A percentile compares a stretch with the other conserved stretches of the same genome.
These are phyloP conservation scores for Botrytis deweyae DNA, from an alignment of 2,329 filamentous ascomycete species.

Conservation along the genomic window DNA sequence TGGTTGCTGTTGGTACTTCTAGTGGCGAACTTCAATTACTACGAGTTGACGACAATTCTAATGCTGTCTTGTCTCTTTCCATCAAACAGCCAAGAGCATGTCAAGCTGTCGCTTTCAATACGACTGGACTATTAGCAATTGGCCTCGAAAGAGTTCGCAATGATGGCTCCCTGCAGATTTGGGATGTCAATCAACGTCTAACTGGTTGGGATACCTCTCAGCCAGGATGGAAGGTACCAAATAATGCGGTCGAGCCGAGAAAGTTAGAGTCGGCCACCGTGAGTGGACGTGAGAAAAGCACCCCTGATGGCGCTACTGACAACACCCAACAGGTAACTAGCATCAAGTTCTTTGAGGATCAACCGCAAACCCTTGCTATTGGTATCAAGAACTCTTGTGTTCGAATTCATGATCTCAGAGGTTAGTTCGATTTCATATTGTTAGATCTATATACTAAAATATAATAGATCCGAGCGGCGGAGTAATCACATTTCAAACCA, in stretches of 20 bases:
- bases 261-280: conserved; percentile 49
- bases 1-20: conserved; percentile 73
- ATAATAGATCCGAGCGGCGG: conserved; percentile 49
- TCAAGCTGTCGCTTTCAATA: conserved; percentile 79
- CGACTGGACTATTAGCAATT: conserved; percentile 68
- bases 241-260: conserved; percentile 48
- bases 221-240: conserved; percentile 45
- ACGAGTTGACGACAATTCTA: conserved; percentile 68
- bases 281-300: conserved; percentile 11
- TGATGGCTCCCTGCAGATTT: conserved; percentile 79
- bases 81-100: conserved; percentile 76
- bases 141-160: conserved; percentile 79
- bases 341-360: conserved; percentile 77
- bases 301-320: conserved; percentile 30
- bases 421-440: conserved; percentile 45
- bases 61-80: conserved; percentile 62
- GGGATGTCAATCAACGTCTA: conserved; percentile 66
- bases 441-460: not conserved
- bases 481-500: conserved; percentile 61
- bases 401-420: conserved; percentile 75
- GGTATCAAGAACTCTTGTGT: conserved; percentile 75
- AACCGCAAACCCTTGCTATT: conserved; percentile 71
- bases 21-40: conserved; percentile 74
- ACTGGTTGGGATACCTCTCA: conserved; percentile 49
- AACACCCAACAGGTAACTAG: conserved; percentile 74